A percentile compares a stretch with the other conserved stretches of the same genome.
These are phyloP conservation scores for Luzula sylvatica DNA, from an alignment of 176 grass and related monocot genomes.

Conservation along the genomic window DNA sequence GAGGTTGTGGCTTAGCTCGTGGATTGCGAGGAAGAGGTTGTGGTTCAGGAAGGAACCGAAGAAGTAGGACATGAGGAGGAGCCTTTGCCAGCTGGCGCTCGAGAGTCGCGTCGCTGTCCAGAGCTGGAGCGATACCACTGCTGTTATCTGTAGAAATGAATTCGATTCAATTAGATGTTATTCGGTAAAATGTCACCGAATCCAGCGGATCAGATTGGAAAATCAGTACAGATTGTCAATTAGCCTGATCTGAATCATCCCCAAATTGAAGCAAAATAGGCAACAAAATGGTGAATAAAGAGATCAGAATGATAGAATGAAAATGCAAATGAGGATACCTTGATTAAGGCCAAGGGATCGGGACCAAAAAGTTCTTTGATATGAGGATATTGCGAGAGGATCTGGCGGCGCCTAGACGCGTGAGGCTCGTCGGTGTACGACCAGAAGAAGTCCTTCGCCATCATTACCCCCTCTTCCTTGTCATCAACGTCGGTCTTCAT, in stretches of 20 bases:
- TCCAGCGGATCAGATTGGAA: background rate
- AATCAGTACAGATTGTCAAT: background rate
- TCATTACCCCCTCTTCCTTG: slow-evolving; percentile 70
- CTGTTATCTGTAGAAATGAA: slow-evolving; percentile 47
- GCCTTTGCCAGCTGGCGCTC: slow-evolving; percentile 62
- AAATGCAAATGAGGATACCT: slow-evolving; percentile 32
- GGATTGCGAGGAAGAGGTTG: slow-evolving; percentile 93
- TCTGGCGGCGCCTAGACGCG: slow-evolving; percentile 75
- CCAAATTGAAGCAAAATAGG: background rate
- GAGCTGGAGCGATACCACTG: slow-evolving; percentile 64
- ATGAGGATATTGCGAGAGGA: slow-evolving; percentile 82
- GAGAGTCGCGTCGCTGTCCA: slow-evolving; percentile 52
- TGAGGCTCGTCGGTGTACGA: slow-evolving; percentile 99
- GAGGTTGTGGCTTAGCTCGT: slow-evolving; percentile 95
- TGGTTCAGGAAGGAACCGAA: slow-evolving; percentile 96
- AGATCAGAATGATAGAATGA: background rate
- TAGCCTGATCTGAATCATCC: background rate
- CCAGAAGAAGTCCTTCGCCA: slow-evolving; percentile 97
- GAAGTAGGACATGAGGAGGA: slow-evolving; percentile 63
- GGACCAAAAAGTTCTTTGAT: slow-evolving; percentile 98
- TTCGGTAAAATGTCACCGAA: background rate
- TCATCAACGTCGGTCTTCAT: slow-evolving; percentile 18
- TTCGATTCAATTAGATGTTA: background rate
- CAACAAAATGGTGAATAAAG: background rate
- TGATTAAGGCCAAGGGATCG: slow-evolving; percentile 69